Base-by-base conservation (phyloP, 1,284 basidiomycete genomes). In the Retiboletus fuscus region DNA sequence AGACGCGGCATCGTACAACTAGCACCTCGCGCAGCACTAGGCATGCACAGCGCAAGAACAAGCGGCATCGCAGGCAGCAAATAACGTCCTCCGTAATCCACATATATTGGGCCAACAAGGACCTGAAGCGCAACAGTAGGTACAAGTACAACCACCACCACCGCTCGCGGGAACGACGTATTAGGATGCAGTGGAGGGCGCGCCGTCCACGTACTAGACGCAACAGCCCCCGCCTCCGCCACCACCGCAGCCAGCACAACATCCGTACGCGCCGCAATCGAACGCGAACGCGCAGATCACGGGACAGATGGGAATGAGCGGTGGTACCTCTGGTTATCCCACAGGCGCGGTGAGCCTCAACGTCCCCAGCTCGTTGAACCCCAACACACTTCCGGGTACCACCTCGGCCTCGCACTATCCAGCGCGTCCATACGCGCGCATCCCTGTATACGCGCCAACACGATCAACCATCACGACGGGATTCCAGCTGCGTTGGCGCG, bases 11-110 rank as follows among this genome's bases (percentile, higher is more conserved):
- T 86, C 94, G 2, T 99, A 99, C 85, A 96, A 96, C 77, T 96
- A 98, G 75, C 97, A 97, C 79, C 88, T 98, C 61, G 93, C 92
- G 4, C 96, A 97, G 81, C 97, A 99, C 79, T 97, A 99, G 83
- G 93, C 92, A 26, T 96, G 96, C 82, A 96, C 94, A 11, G 93
- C 95, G 5, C 95, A 96, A 75, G 91, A 91, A 39, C 91, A 92
- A 74, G 90, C 89, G 0, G 88, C 90, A 8, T 34, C 34, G 34
- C 34, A 34, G 34, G 34, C 34, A 34, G 34, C 34, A 3, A 90
- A 85, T 60, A 88, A 88, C 74, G 86, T 90, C 15, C 92, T 89
- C 80, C 86, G 93, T 47, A 94, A 94, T 78, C 93, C 93, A 8
- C 94, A 94, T 75, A 87, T 93, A 62, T 87, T 86, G 11, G 83